phyloP scores from a whole-genome alignment of 148 eudicot genomes.

The Dysphania ambrosioides region DNA sequence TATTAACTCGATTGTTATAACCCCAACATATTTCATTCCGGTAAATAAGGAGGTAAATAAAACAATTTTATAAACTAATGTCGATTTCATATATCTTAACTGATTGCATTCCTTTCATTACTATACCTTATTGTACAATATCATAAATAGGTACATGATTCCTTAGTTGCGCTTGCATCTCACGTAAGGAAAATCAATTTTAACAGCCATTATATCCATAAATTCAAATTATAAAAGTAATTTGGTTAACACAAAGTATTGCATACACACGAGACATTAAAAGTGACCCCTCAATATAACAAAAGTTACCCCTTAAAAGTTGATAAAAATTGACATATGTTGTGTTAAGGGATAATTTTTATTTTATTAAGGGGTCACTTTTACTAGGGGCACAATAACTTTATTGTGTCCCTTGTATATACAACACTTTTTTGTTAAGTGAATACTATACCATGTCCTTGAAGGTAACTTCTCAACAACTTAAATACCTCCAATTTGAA shows the following conservation, averaged over 20 bases:
- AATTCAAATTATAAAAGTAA: neutral
- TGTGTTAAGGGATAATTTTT: no score
- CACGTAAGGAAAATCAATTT: no score
- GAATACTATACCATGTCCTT: no score
- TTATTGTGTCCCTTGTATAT: no score
- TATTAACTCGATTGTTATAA: neutral
- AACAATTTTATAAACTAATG: neutral
- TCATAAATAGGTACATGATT: neutral
- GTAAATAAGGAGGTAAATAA: neutral
- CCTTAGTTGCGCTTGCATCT: neutral
- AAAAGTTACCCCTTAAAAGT: no score
- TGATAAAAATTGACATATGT: no score
- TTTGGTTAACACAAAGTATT: no score
- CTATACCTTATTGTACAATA: neutral
- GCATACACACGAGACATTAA: no score
- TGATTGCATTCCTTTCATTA: neutral
- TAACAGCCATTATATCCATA: neutral
- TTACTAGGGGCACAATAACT: no score
- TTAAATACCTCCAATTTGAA: constrained; percentile 52
- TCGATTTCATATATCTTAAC: neutral
- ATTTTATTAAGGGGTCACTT: no score
- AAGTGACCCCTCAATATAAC: no score
- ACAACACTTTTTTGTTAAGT: no score
- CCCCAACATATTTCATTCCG: neutral
- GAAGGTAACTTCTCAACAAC: neutral